Evolutionary conservation across 2,329 filamentous ascomycete genomes (phyloP).

Genomic region (Zarea fungicola): DNA sequence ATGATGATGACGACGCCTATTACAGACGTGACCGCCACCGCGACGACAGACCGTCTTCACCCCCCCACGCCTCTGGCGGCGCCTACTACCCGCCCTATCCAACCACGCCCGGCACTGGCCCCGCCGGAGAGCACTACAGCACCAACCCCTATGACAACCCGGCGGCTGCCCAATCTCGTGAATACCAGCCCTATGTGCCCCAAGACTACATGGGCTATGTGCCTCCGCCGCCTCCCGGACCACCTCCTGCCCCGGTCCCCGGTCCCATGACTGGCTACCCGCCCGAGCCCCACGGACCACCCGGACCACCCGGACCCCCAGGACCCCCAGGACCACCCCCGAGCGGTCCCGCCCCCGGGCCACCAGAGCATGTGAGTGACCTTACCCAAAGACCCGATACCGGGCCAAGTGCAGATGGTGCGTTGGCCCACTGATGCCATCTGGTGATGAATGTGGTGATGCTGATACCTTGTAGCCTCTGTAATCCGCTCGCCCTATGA

Average conservation of each 20-base stretch:
- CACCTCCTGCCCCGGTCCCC: conserved; percentile 13
- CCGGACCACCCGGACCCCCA: conserved; percentile 17
- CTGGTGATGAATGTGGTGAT: too few relatives aligned
- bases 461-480: conserved; percentile 28
- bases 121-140: conserved; percentile 26
- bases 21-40: conserved; percentile 35
- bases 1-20: conserved; percentile 35
- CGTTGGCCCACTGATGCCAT: conserved; percentile 25
- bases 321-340: conserved; percentile 23
- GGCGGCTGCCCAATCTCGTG: conserved; percentile 26
- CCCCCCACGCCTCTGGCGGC: conserved; percentile 47
- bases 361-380: conserved; percentile 42
- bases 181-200: conserved; percentile 38
- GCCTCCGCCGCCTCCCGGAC: conserved; percentile 34
- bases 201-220: conserved; percentile 38
- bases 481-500: conserved; percentile 17
- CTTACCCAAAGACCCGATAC: conserved; percentile 23
- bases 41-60: conserved; percentile 37
- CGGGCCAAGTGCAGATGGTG: conserved; percentile 30
- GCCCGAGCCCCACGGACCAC: conserved; percentile 25
- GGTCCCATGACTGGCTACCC: conserved; percentile 21
- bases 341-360: conserved; percentile 23
- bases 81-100: conserved; percentile 42
- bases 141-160: conserved; percentile 34
- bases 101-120: conserved; percentile 22